Evolutionary conservation across 192 early-diverging fungal species (phyloP).

Genomic region (Coemansia sp.): DNA sequence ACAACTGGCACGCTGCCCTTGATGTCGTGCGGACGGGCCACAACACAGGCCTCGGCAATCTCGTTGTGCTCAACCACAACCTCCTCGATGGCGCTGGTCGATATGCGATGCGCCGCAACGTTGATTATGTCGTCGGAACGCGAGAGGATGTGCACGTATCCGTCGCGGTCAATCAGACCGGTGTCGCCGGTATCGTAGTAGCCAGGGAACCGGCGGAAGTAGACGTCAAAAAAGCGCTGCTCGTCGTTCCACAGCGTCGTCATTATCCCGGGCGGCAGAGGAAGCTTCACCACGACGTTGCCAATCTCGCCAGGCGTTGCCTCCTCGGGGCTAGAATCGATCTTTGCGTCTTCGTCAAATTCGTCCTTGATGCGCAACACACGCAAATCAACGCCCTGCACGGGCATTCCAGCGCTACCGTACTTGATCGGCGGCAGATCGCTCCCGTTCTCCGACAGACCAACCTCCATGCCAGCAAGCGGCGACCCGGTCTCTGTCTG

Average conservation of each 20-base stretch:
- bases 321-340: constrained; percentile 43
- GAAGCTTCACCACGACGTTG: constrained; percentile 75
- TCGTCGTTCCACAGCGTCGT: constrained; percentile 80
- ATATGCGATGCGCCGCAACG: constrained; percentile 83
- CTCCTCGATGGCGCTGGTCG: constrained; percentile 77
- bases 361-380: constrained; percentile 62
- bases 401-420: constrained; percentile 73
- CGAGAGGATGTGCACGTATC: constrained; percentile 71
- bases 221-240: constrained; percentile 68
- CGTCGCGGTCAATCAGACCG: constrained; percentile 75
- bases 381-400: constrained; percentile 75
- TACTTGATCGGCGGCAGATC: constrained; percentile 37
- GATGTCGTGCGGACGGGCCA: constrained; percentile 63
- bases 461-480: constrained; percentile 62
- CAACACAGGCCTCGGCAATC: constrained; percentile 71
- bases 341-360: constrained; percentile 37
- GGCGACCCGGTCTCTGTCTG: constrained; percentile 79
- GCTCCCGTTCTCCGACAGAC: constrained; percentile 44
- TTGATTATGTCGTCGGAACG: constrained; percentile 83
- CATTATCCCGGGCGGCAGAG: constrained; percentile 77
- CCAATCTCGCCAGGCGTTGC: constrained; percentile 66
- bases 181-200: constrained; percentile 85
- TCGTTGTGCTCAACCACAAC: constrained; percentile 65
- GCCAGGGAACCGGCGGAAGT: constrained; percentile 76
- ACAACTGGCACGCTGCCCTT: constrained; percentile 72